Base-by-base conservation (phyloP, 2,329 filamentous ascomycete genomes). In the Rosellinia necatrix region DNA sequence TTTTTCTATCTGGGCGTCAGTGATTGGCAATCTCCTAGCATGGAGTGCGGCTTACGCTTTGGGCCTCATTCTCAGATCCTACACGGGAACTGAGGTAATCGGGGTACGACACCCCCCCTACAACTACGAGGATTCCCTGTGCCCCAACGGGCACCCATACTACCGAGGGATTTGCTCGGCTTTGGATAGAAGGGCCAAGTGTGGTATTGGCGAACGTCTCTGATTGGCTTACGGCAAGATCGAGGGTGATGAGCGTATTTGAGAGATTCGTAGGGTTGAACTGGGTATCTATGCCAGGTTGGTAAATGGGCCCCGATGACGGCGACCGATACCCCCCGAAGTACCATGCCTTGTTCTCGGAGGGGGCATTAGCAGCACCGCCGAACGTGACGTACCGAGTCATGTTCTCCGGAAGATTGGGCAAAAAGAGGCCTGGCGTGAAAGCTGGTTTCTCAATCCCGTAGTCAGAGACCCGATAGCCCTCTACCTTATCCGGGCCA, bases 71-170 rank as follows among this genome's bases (percentile, higher is more conserved):
- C 0, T 59, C 25, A 0, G 74, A 79, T 8, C 47, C 58, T 8
- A 52, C 35, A 1, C 2, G 49, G 2, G 42, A 6, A 17, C 59
- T 70, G 7, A 63, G 65, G 52, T 79, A 86, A 21, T 81, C 75
- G 0, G 86, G 85, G 66, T 83, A 78, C 0, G 78, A 83, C 2
- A 90, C 91, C 10, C 91, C 91, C 6, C 89, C 90, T 0, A 96
- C 75, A 3, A 88, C 89, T 1, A 96, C 79, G 7, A 96, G 76
- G 40, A 94, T 86, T 1, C 91, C 91, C 64, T 91, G 77, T 13
- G 81, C 75, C 3, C 90, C 89, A 40, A 92, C 90, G 1, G 91
- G 91, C 1, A 96, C 80, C 87, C 88, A 91, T 1, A 88, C 85
- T 1, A 88, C 74, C 55, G 88, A 86, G 0, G 86, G 78, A 62